Conservation (phyloP, 768 basidiomycete species). For the Termitomyces sp. region DNA sequence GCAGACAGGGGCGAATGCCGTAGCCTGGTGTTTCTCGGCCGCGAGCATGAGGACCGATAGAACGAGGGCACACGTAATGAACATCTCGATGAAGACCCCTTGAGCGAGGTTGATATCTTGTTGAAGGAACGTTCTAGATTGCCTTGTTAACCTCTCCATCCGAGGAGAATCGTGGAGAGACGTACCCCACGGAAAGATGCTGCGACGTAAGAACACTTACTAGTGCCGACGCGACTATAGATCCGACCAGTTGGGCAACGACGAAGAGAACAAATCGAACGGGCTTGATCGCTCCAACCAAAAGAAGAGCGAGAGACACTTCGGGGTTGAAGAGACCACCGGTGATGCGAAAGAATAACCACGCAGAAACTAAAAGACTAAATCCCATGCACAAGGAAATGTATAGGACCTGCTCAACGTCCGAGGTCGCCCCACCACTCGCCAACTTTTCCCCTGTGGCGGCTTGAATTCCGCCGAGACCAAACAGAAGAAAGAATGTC, state of each 20-base stretch:
- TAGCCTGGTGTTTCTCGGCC: constrained; percentile 61
- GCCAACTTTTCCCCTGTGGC: constrained; percentile 30
- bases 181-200: constrained; percentile 49
- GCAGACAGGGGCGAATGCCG: constrained; percentile 61
- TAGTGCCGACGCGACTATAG: constrained; percentile 53
- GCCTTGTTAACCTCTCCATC: constrained; percentile 2
- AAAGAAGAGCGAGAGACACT: constrained; percentile 52
- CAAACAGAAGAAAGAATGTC: constrained; percentile 58
- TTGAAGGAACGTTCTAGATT: constrained; percentile 40
- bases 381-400: constrained; percentile 58
- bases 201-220: constrained; percentile 51
- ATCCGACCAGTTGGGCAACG: constrained; percentile 57
- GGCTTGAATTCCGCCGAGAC: constrained; percentile 60
- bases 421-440: constrained; percentile 18
- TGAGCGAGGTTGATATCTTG: constrained; percentile 46
- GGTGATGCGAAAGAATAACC: constrained; percentile 61
- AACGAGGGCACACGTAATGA: constrained; percentile 54
- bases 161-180: constrained; percentile 1
- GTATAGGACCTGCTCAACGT: constrained; percentile 43
- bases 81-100: constrained; percentile 69
- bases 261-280: constrained; percentile 54
- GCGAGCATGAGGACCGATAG: constrained; percentile 70
- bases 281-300: constrained; percentile 50
- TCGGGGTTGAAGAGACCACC: constrained; percentile 67
- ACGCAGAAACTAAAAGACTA: constrained; percentile 56